A percentile compares a stretch with the other conserved stretches of the same genome.
phyloP scores from a whole-genome alignment of 2,329 filamentous ascomycete species.

The Cadophora malorum region DNA sequence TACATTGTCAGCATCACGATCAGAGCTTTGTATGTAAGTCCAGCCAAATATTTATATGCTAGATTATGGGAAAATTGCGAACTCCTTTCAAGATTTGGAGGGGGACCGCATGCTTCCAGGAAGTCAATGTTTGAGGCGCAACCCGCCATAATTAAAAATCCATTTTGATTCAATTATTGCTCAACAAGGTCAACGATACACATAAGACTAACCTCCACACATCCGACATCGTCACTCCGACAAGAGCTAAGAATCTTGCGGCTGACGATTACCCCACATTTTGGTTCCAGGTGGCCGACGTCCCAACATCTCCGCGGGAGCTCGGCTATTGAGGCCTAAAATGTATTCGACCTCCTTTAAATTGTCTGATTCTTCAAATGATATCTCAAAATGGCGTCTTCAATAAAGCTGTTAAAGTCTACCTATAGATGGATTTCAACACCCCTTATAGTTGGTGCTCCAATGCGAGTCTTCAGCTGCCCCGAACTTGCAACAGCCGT shows the following conservation, averaged over 20 bases:
- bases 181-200: too few relatives aligned
- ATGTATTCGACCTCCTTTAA: not conserved
- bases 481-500: slow-evolving; percentile 63
- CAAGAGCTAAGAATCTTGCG: not conserved
- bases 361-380: not conserved
- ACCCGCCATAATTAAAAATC: too few relatives aligned
- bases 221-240: not conserved
- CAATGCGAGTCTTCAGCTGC: slow-evolving; percentile 69
- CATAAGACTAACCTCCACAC: too few relatives aligned
- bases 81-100: too few relatives aligned
- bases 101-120: too few relatives aligned
- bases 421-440: slow-evolving; percentile 62
- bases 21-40: too few relatives aligned
- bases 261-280: slow-evolving; percentile 11
- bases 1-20: too few relatives aligned
- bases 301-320: not conserved
- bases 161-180: too few relatives aligned
- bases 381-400: not conserved
- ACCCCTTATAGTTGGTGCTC: slow-evolving; percentile 67
- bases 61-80: too few relatives aligned
- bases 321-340: not conserved
- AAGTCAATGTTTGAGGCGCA: too few relatives aligned
- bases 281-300: not conserved
- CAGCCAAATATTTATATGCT: too few relatives aligned
- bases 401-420: slow-evolving; percentile 3